Evolutionary conservation across 768 basidiomycete species (phyloP), one percentile per base, ranked within the genome.

Genomic region (Lactifluus hygrophoroides): DNA sequence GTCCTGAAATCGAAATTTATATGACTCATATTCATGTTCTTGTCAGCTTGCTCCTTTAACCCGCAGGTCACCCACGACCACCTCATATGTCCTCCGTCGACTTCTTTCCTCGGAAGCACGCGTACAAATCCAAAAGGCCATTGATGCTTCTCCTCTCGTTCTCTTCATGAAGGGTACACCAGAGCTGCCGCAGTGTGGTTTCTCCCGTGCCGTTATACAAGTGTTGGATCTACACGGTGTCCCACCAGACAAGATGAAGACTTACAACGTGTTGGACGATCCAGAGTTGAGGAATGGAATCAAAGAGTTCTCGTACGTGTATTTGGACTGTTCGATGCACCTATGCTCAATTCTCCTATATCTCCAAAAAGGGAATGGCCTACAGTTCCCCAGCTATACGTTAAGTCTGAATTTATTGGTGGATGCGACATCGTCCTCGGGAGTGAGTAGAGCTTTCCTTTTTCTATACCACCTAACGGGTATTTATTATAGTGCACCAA

Each of bases 101-200:
- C 79, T 77, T 63, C 75, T 91, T 47, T 81, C 83, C 4, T 76
- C 83, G 32, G 81, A 89, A 58, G 75, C 80, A 5, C 80, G 86
- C 21, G 65, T 76, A 11, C 73, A 79, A 65, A 82, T 91, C n/a
- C 80, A 88, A 68, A 71, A 82, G 64, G 93, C 94, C 2, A 80
- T 98, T 27, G 72, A 77, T 8, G 74, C 79, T 1, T 82, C 80
- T 44, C 94, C 94, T 0, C 80, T 98, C 6, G 96, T 99, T 1
- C 76, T 98, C 5, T 98, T 99, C 76, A 98, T 99, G 95, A 99
- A 99, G 70, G 96, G 96, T 10, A 92, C 88, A 16, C 92, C 90
- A 0, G 78, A 84, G 23, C 69, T 76, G 6, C 95, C 95, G 2
- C 85, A 93, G 66, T 98, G 95, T 61, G 95, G 95, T 13, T 99